These are phyloP conservation scores for Anisodus acutangulus DNA, from an alignment of 257 asterid genomes.

Conservation along the genomic window DNA sequence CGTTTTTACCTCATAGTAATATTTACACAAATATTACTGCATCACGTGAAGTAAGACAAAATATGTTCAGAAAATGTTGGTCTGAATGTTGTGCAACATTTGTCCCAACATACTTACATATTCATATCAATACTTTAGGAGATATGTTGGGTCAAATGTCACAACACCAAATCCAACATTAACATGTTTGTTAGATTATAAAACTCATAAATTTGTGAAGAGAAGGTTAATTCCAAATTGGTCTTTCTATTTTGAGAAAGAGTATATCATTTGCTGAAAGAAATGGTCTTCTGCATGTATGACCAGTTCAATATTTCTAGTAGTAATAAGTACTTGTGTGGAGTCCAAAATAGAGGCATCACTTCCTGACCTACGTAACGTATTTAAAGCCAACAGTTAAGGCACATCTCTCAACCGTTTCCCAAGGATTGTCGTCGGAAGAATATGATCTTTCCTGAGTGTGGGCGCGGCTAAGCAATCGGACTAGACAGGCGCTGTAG, in stretches of 20 bases:
- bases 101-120: no score
- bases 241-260: background rate
- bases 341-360: background rate
- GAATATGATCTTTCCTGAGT: background rate
- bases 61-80: no score
- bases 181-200: no score
- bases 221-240: background rate
- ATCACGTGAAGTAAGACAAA: no score
- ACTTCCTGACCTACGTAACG: background rate
- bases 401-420: background rate
- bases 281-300: background rate
- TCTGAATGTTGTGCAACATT: no score
- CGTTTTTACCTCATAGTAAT: no score
- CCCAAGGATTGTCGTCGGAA: background rate
- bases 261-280: background rate
- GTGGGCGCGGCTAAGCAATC: background rate
- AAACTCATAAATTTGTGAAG: background rate
- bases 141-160: no score
- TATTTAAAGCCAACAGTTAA: background rate
- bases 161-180: no score
- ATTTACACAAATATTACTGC: no score
- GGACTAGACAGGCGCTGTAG: no score
- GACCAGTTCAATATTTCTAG: conserved; percentile 4
- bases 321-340: background rate
- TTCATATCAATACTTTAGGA: no score